Base-by-base conservation (phyloP, 257 asterid species). In the Solanum medicagineum region DNA sequence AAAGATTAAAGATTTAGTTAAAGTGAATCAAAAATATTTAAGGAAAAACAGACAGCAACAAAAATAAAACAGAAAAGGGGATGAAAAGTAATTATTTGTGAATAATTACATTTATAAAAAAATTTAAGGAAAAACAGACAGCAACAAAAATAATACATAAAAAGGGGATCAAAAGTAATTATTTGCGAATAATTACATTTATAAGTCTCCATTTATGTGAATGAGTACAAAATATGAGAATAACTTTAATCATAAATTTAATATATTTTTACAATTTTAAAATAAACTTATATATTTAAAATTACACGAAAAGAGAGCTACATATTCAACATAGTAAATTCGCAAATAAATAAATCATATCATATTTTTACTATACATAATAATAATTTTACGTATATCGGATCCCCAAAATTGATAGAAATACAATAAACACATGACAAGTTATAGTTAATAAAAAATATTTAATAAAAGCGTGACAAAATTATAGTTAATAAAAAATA, bases 251-350 rank as follows among this genome's bases (percentile, higher is more conserved):
- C 19, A 14, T 15, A 29, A 63, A 26, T 66, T 66, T 29, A 3
- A 66, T 24, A 62, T 24, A 11, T 0, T 0, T 24, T 24, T 4
- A 0, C 24, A 22, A 5, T 8, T 0, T 0, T 62, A 2, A 62
- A 62, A 22, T 62, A 12, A 62, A 62, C 12, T 62, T 24, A 62
- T 62, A 24, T 62, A 22, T 11, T 63, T 63, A 4, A 63, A 63
- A 22, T 60, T n/a, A 16, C n/a, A 0, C 68, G 8, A 1, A 59
- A 60, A 60, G 68, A 36, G 42, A 36, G 42, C 42, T 36, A 36
- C 42, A 36, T 36, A 36, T 36, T 36, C 42, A 36, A 60, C 36
- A 10, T 60, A n/a, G 68, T 4, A 60, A 60, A n/a, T 22, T n/a
- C n/a, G 8, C 36, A 10, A 60, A 36, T 36, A 36, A 36, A 36